Conservation (phyloP, 106 monocot genomes). For the Apostasia shenzhenica region DNA sequence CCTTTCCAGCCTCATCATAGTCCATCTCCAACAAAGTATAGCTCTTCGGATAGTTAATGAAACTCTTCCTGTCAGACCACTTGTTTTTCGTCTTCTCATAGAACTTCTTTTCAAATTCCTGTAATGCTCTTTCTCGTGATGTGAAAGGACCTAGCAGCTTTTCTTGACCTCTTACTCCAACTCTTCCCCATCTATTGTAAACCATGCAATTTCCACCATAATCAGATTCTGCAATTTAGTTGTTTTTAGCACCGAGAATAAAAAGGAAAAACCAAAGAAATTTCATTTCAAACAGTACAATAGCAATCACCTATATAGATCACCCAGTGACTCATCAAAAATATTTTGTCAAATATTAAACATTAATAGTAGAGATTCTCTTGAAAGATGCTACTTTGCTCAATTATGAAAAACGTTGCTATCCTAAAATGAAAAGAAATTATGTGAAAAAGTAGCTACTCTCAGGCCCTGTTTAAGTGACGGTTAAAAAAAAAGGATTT, state of each 20-base stretch:
- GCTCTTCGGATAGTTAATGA: conserved; percentile 38
- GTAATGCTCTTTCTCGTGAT: conserved; percentile 37
- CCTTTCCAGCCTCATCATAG: conserved; percentile 47
- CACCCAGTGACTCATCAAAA: no score
- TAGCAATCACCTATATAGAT: no score
- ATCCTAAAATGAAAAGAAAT: no score
- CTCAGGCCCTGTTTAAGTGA: no score
- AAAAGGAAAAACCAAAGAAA: neutral
- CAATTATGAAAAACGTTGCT: no score
- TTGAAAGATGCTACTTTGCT: no score
- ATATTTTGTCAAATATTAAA: no score
- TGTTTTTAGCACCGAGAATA: neutral
- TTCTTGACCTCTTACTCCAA: conserved; percentile 83
- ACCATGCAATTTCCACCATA: conserved; percentile 64
- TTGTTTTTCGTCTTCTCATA: conserved; percentile 68
- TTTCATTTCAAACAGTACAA: neutral
- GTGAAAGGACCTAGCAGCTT: conserved; percentile 65
- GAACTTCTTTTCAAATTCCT: conserved; percentile 67
- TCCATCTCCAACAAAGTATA: conserved; percentile 97
- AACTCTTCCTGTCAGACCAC: conserved; percentile 51
- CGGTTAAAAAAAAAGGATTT: no score
- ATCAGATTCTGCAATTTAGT: conserved; percentile 68
- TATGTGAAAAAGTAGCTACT: no score
- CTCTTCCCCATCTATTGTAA: conserved; percentile 94
- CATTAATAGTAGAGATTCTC: no score